Conservation (phyloP, 192 early-diverging fungal genomes). For the Funneliformis mosseae region DNA sequence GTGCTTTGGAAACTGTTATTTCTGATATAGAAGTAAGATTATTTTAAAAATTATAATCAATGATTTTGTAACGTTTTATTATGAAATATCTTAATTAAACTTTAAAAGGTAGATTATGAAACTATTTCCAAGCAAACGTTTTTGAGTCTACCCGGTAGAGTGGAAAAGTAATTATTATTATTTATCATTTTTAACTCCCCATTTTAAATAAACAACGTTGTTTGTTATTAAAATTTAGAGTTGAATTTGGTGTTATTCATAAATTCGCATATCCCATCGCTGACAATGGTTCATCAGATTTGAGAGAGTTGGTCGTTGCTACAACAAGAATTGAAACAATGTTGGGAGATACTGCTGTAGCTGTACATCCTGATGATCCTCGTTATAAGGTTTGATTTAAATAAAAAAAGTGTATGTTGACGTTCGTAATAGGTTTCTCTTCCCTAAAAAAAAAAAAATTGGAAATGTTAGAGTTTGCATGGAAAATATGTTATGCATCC, state of each 20-base stretch:
- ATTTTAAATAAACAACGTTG: neutral
- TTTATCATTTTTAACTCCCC: neutral
- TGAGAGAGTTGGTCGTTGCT: conserved; percentile 78
- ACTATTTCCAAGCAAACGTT: conserved; percentile 74
- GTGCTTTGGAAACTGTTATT: conserved; percentile 88
- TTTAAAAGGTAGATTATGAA: conserved; percentile 71
- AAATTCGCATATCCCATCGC: conserved; percentile 87
- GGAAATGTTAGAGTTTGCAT: conserved; percentile 44
- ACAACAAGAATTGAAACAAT: conserved; percentile 99
- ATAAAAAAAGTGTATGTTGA: neutral
- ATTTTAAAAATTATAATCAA: neutral
- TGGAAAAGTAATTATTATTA: conserved; percentile 55
- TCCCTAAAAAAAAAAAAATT: neutral
- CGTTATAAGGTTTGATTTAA: conserved; percentile 70
- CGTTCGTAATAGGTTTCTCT: neutral
- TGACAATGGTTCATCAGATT: conserved; percentile 51
- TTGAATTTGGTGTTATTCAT: conserved; percentile 94
- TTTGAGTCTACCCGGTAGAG: conserved; percentile 75
- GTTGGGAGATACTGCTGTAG: conserved; percentile 97
- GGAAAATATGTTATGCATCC: conserved; percentile 82
- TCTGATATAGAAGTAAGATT: conserved; percentile 85
- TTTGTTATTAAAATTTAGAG: conserved; percentile 57
- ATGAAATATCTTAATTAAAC: neutral
- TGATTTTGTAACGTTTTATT: no score
- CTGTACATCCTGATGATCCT: conserved; percentile 82